Conservation (phyloP, 257 asterid species). For the Gardenia jasminoides region DNA sequence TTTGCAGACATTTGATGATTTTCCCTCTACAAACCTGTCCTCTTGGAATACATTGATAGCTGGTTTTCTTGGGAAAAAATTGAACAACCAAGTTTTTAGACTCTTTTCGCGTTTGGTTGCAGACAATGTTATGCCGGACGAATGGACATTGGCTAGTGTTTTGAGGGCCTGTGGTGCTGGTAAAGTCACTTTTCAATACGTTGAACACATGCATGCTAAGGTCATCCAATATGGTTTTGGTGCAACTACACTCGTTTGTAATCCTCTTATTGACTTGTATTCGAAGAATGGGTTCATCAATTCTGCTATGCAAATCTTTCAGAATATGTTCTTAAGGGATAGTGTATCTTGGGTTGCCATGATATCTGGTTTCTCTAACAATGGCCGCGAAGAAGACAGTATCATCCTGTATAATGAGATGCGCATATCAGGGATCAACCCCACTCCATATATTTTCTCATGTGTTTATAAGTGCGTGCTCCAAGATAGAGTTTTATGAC, state of each 20-base stretch:
- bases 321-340: constrained; percentile 46
- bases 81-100: constrained; percentile 26
- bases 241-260: constrained; percentile 43
- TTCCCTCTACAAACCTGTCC: constrained; percentile 29
- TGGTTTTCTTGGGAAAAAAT: constrained; percentile 26
- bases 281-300: constrained; percentile 55
- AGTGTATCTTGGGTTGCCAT: constrained; percentile 90
- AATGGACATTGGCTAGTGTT: constrained; percentile 39
- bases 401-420: constrained; percentile 62
- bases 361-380: constrained; percentile 72
- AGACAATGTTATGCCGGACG: constrained; percentile 36
- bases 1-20: constrained; percentile 29
- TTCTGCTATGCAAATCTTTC: constrained; percentile 55
- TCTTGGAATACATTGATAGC: constrained; percentile 35
- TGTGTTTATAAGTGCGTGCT: constrained; percentile 72
- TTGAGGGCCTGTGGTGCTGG: constrained; percentile 46
- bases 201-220: constrained; percentile 68
- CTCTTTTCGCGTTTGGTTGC: constrained; percentile 36
- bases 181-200: constrained; percentile 30
- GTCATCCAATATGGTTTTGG: constrained; percentile 47
- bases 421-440: constrained; percentile 64
- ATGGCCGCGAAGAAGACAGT: constrained; percentile 42
- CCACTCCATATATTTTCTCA: constrained; percentile 86
- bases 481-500: constrained; percentile 50
- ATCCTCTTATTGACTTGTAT: constrained; percentile 69